Evolutionary conservation across 345 rosid species (phyloP).

Genomic region (Populus alba): DNA sequence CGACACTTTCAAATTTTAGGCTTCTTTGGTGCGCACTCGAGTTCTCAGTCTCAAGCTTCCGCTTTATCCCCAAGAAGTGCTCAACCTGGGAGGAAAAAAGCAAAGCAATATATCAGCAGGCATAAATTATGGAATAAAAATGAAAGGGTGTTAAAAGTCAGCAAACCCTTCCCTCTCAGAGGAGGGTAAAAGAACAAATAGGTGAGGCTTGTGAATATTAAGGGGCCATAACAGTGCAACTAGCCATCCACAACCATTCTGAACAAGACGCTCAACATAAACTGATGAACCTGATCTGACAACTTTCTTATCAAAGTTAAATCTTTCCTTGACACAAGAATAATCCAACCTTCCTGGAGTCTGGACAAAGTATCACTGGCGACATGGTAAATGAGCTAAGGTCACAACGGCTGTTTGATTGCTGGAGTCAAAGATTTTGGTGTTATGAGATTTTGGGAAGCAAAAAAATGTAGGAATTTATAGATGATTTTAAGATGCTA

Average conservation of each 20-base stretch:
- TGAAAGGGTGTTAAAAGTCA: not conserved
- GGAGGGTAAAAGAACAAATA: not conserved
- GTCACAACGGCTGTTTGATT: not conserved
- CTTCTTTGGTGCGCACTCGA: constrained; percentile 45
- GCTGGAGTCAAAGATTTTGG: not conserved
- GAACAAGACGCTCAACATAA: not conserved
- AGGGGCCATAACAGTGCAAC: not conserved
- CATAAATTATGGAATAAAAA: not conserved
- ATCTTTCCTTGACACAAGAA: not conserved
- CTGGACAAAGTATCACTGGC: not conserved
- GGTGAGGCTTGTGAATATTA: not conserved
- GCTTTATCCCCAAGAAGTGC: constrained; percentile 91
- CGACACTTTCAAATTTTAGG: constrained; percentile 45
- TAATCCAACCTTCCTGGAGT: not conserved
- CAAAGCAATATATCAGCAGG: not conserved
- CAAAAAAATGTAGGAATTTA: not conserved
- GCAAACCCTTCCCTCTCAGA: not conserved
- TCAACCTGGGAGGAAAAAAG: constrained; percentile 54
- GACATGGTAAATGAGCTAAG: not conserved
- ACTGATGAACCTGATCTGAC: not conserved
- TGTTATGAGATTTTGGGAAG: not conserved
- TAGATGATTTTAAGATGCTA: not conserved
- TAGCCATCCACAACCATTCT: not conserved
- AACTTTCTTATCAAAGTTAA: not conserved
- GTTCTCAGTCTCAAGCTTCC: constrained; percentile 56